A percentile compares a stretch with the other conserved stretches of the same genome.
phyloP scores from a whole-genome alignment of 305 asterid species.

The Nicotiana rustica region DNA sequence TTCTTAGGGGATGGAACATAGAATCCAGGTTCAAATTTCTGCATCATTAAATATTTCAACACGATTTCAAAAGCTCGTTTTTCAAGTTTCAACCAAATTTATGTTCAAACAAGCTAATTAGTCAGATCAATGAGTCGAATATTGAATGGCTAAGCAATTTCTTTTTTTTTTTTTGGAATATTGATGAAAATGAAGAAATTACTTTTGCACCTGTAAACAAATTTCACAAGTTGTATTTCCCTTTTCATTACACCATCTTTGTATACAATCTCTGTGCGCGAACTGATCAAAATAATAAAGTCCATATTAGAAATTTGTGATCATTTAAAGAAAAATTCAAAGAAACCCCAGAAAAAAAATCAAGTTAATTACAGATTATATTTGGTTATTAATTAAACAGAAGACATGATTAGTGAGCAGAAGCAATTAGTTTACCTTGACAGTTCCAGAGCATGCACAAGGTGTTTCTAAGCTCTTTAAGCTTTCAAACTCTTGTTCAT shows the following conservation, averaged over 20 bases:
- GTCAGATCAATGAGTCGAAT: no score
- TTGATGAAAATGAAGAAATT: not conserved
- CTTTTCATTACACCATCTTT: slow-evolving; percentile 95
- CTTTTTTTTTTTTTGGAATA: not conserved
- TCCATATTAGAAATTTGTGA: not conserved
- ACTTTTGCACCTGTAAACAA: slow-evolving; percentile 76
- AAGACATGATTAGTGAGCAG: slow-evolving; percentile 10
- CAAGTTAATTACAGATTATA: not conserved
- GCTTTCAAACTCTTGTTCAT: slow-evolving; percentile 75
- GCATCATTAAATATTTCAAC: slow-evolving; percentile 42
- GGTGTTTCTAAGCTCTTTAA: slow-evolving; percentile 66
- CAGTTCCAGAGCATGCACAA: slow-evolving; percentile 95
- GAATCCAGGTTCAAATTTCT: slow-evolving; percentile 91
- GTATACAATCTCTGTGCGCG: slow-evolving; percentile 94
- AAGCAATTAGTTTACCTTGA: slow-evolving; percentile 54
- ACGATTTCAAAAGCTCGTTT: no score
- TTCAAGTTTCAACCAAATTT: no score
- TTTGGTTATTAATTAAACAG: no score
- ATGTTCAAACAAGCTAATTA: no score
- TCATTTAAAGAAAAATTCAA: not conserved
- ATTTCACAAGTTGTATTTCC: slow-evolving; percentile 89
- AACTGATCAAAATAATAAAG: slow-evolving; percentile 48
- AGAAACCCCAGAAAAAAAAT: not conserved
- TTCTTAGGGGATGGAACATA: slow-evolving; percentile 64
- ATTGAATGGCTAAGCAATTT: no score